These are phyloP conservation scores for Tetrapisispora iriomotensis DNA, from an alignment of 805 yeast species.

Conservation along the genomic window DNA sequence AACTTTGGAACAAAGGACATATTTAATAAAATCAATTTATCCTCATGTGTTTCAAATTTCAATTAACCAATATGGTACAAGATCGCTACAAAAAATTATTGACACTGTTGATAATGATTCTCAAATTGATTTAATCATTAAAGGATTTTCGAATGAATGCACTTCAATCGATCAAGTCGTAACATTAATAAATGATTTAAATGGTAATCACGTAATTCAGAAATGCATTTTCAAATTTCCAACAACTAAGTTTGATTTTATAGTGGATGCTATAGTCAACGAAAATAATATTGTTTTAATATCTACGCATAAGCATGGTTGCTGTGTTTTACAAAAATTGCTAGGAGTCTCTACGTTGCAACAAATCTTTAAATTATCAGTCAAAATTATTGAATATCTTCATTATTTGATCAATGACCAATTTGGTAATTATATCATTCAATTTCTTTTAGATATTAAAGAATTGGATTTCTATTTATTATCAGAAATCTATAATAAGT, in stretches of 20 bases:
- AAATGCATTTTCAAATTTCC: slow-evolving; percentile 64
- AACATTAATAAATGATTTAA: slow-evolving; percentile 61
- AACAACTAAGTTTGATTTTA: slow-evolving; percentile 57
- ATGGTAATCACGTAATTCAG: slow-evolving; percentile 78
- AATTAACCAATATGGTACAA: slow-evolving; percentile 72
- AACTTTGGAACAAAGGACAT: slow-evolving; percentile 44
- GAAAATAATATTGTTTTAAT: slow-evolving; percentile 47
- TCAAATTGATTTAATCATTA: slow-evolving; percentile 43
- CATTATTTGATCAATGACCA: slow-evolving; percentile 63
- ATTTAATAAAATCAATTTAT: slow-evolving; percentile 46
- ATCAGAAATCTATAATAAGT: slow-evolving; percentile 30
- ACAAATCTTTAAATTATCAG: slow-evolving; percentile 50
- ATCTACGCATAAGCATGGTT: slow-evolving; percentile 78
- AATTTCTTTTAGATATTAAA: slow-evolving; percentile 60
- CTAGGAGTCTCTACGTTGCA: slow-evolving; percentile 48
- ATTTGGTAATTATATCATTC: slow-evolving; percentile 77
- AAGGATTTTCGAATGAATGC: slow-evolving; percentile 35
- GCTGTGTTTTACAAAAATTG: slow-evolving; percentile 71
- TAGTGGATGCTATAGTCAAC: slow-evolving; percentile 54
- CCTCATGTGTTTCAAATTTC: slow-evolving; percentile 51
- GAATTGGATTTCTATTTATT: slow-evolving; percentile 36
- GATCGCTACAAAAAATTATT: slow-evolving; percentile 70
- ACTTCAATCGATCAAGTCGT: slow-evolving; percentile 46
- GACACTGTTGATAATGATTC: slow-evolving; percentile 49
- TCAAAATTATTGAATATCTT: slow-evolving; percentile 44